Evolutionary conservation across 2,329 filamentous ascomycete species (phyloP).

Genomic region (Grosmannia serpens): DNA sequence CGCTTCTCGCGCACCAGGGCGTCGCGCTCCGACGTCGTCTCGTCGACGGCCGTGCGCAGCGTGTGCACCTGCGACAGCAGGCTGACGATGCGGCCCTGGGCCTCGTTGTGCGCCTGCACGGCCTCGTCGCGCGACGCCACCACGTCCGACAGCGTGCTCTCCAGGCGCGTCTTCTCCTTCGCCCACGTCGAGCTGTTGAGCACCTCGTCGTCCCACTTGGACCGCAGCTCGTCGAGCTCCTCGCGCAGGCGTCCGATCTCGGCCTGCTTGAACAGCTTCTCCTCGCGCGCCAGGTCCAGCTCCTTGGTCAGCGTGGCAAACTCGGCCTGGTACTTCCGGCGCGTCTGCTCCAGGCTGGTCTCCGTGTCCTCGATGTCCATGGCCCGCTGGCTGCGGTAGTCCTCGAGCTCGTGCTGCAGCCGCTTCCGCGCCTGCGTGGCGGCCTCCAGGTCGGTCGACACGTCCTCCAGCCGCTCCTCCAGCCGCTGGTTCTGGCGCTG

Average conservation of each 20-base stretch:
- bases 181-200: conserved; percentile 97
- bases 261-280: conserved; percentile 71
- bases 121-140: conserved; percentile 90
- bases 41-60: conserved; percentile 74
- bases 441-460: conserved; percentile 78
- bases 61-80: conserved; percentile 81
- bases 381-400: conserved; percentile 88
- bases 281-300: conserved; percentile 85
- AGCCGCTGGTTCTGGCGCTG: conserved; percentile 81
- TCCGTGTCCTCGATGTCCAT: conserved; percentile 98
- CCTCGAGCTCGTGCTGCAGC: conserved; percentile 92
- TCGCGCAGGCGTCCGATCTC: conserved; percentile 86
- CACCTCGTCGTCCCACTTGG: conserved; percentile 97
- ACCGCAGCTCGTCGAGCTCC: conserved; percentile 86
- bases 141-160: conserved; percentile 79
- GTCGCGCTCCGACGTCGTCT: conserved; percentile 76
- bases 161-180: conserved; percentile 89
- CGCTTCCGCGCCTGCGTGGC: conserved; percentile 84
- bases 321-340: conserved; percentile 94
- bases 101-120: conserved; percentile 84
- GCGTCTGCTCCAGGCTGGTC: conserved; percentile 87
- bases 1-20: conserved; percentile 80
- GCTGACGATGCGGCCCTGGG: conserved; percentile 83
- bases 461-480: conserved; percentile 83
- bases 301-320: conserved; percentile 83